Conservation (phyloP, 495 filamentous ascomycete species). For the Aspergillus haitiensis region DNA sequence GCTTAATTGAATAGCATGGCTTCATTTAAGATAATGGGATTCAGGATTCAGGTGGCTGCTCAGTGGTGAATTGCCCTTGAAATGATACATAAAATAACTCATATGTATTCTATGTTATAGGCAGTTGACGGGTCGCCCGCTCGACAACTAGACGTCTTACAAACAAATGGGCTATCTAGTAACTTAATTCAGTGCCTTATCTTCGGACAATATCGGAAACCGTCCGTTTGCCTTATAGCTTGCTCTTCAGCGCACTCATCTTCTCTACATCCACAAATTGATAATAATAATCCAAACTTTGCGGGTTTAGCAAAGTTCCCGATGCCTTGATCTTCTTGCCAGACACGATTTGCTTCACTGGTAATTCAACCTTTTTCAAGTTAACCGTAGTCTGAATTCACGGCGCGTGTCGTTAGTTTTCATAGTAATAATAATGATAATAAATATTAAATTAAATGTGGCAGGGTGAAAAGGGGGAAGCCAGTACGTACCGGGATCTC, state of each 20-base stretch:
- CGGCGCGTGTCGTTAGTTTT: conserved; percentile 29
- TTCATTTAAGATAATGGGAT: too few relatives aligned
- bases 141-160: background rate
- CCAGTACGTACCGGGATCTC: conserved; percentile 69
- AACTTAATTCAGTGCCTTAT: too few relatives aligned
- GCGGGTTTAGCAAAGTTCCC: conserved; percentile 73
- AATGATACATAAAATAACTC: too few relatives aligned
- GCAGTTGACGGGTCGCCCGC: too few relatives aligned
- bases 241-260: conserved; percentile 34
- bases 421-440: background rate
- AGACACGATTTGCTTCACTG: conserved; percentile 81
- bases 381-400: conserved; percentile 69
- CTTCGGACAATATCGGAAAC: too few relatives aligned
- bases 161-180: background rate
- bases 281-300: conserved; percentile 75
- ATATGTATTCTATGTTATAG: too few relatives aligned
- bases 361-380: conserved; percentile 81
- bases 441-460: conserved; percentile 2
- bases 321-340: conserved; percentile 72
- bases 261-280: conserved; percentile 77
- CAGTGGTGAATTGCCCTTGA: too few relatives aligned
- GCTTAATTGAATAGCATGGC: too few relatives aligned
- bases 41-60: too few relatives aligned
- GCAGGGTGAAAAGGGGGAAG: conserved; percentile 7
- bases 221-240: conserved; percentile 12